A percentile compares a stretch with the other conserved stretches of the same genome.
Evolutionary conservation across 257 asterid genomes (phyloP).

Genomic region (Rauvolfia tetraphylla): DNA sequence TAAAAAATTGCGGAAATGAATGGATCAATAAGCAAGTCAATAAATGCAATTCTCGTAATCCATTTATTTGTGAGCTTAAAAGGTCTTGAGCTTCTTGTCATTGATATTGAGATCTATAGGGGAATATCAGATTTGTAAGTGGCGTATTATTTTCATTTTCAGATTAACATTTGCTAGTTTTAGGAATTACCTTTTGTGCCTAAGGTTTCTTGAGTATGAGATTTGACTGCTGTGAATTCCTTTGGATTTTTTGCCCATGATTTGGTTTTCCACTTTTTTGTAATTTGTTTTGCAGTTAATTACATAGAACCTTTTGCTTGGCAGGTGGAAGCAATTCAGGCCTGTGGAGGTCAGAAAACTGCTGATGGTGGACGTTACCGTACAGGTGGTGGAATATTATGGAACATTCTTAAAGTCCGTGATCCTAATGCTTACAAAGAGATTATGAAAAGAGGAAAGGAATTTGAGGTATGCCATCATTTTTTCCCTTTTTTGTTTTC

Average conservation of each 20-base stretch:
- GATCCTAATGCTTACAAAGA: constrained; percentile 91
- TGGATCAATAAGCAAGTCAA: not conserved
- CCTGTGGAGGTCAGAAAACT: constrained; percentile 93
- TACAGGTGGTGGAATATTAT: constrained; percentile 81
- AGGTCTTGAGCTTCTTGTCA: not conserved
- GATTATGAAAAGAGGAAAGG: constrained; percentile 82
- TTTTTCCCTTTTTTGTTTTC: not conserved
- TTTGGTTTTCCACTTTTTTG: not conserved
- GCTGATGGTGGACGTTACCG: constrained; percentile 68
- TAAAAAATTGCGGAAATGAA: not conserved
- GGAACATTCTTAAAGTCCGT: constrained; percentile 82
- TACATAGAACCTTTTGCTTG: constrained; percentile 12
- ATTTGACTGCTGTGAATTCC: not conserved
- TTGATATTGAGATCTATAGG: not conserved
- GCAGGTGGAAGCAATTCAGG: constrained; percentile 93
- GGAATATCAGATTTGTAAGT: not conserved
- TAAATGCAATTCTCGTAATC: not conserved
- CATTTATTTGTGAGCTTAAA: not conserved
- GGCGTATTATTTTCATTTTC: not conserved
- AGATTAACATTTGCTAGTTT: not conserved
- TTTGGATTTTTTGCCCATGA: not conserved
- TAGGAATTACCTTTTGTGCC: not conserved
- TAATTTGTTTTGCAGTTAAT: not conserved
- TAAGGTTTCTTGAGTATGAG: not conserved
- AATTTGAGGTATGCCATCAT: constrained; percentile 71